These are phyloP conservation scores for Cercospora zeina DNA, from an alignment of 2,329 filamentous ascomycete genomes.

Conservation along the genomic window DNA sequence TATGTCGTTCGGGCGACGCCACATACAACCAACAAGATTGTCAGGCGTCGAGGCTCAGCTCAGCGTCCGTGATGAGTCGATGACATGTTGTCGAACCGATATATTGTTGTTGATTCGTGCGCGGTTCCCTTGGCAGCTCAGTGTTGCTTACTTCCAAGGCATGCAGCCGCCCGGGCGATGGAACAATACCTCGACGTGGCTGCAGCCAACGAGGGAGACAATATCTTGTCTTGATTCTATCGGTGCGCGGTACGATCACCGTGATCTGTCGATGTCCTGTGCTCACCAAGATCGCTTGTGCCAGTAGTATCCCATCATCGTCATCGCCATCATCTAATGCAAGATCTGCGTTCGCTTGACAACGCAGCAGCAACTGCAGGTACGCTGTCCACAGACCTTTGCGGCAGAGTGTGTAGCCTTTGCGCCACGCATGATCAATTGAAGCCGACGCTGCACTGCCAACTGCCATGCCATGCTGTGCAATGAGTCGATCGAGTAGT, in stretches of 20 bases:
- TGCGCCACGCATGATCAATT: neutral
- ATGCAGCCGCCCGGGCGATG: neutral
- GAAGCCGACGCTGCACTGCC: neutral
- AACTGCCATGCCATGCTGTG: neutral
- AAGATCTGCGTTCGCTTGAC: neutral
- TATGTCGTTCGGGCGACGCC: conserved; percentile 7
- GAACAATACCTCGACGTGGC: neutral
- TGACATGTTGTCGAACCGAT: neutral
- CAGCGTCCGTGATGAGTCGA: neutral
- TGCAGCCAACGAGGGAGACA: too few species aligned
- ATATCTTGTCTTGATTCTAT: neutral
- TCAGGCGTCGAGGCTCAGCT: neutral
- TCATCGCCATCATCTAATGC: too few species aligned
- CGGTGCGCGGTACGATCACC: neutral
- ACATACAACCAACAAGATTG: neutral
- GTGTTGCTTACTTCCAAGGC: neutral
- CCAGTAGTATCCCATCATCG: too few species aligned
- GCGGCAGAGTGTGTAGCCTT: neutral
- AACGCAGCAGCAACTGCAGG: conserved; percentile 3
- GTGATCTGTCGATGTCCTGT: neutral
- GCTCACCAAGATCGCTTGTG: neutral
- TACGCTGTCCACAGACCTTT: neutral
- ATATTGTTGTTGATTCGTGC: too few species aligned
- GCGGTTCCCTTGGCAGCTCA: neutral
- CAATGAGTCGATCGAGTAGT: neutral